Evolutionary conservation across 2,329 filamentous ascomycete genomes (phyloP).

Genomic region (Microdochium nivale): DNA sequence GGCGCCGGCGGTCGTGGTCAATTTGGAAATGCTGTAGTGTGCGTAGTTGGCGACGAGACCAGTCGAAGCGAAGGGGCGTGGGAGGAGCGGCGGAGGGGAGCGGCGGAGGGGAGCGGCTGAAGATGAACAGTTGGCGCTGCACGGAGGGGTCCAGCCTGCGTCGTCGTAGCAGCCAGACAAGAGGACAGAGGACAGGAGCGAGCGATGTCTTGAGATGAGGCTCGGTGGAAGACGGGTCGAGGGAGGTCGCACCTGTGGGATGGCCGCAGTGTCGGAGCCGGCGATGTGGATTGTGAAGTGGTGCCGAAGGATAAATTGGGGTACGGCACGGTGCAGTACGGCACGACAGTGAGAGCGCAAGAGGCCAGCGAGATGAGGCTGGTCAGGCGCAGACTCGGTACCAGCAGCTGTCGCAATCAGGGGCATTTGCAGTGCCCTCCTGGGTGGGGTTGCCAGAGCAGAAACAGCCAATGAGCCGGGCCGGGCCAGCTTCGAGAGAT

Average conservation of each 20-base stretch:
- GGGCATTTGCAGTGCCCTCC: not conserved
- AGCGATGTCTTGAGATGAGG: not conserved
- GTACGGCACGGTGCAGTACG: no score
- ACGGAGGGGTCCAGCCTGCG: no score
- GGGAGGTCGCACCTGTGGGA: not conserved
- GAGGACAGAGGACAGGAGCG: not conserved
- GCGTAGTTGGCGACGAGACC: no score
- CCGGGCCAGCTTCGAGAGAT: no score
- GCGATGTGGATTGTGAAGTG: not conserved
- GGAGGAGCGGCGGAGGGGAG: no score
- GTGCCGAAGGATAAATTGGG: not conserved
- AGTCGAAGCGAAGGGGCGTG: no score
- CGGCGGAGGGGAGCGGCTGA: no score
- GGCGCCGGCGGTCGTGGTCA: no score
- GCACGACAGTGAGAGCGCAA: not conserved
- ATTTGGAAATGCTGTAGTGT: no score
- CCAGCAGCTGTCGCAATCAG: not conserved
- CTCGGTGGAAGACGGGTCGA: not conserved
- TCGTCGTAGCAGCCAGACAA: not conserved
- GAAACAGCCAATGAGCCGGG: no score
- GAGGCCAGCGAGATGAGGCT: not conserved
- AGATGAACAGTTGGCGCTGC: no score
- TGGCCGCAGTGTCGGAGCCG: not conserved
- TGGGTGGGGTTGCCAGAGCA: no score
- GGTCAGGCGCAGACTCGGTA: not conserved